Base-by-base conservation (phyloP, 495 filamentous ascomycete genomes). In the Hypoxylon intermedium region DNA sequence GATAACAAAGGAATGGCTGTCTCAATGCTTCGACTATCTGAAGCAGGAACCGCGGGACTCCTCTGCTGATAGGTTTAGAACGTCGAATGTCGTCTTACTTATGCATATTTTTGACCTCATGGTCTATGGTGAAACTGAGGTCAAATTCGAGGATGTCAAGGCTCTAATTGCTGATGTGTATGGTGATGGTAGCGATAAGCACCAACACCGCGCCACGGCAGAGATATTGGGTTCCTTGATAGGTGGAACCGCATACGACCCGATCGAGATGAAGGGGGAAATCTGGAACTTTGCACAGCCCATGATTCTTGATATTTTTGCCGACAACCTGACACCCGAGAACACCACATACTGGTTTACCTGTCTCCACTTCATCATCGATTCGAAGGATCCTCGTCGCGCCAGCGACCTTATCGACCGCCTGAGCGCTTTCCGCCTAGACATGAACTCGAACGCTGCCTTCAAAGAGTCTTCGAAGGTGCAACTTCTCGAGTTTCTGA, bases 391-490 rank as follows among this genome's bases (percentile, higher is more conserved):
- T 72, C 92, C 94, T 13, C 82, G 94, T 56, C 84, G 93, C 47
- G 85, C 85, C 2, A 91, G 88, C 83, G 95, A 96, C 47, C 77
- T 99, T 51, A 83, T 96, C 20, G 89, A 93, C 57, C 89, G 87
- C 79, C 81, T 99, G 28, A 85, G 87, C 9, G 84, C 86, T 56
- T 97, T 96, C 82, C 83, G 90, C 26, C 79, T 99, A 15, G 94
- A 99, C 67, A 93, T 97, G 89, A 76, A 84, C 18, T 97, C 93
- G 0, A 97, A 98, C 72, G 94, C 94, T 3, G 94, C 94, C 7
- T 99, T 99, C 83, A 99, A 99, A 73, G 95, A 99, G 66, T 97
- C 93, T 53, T 92, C 93, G 3, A 97, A 97, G 75, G 89, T 99
- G 37, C 89, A 94, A 63, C 82, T 98, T 11, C 79, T 99, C 28